Evolutionary conservation across 2,329 filamentous ascomycete genomes (phyloP).

Genomic region (Colletotrichum sp.): DNA sequence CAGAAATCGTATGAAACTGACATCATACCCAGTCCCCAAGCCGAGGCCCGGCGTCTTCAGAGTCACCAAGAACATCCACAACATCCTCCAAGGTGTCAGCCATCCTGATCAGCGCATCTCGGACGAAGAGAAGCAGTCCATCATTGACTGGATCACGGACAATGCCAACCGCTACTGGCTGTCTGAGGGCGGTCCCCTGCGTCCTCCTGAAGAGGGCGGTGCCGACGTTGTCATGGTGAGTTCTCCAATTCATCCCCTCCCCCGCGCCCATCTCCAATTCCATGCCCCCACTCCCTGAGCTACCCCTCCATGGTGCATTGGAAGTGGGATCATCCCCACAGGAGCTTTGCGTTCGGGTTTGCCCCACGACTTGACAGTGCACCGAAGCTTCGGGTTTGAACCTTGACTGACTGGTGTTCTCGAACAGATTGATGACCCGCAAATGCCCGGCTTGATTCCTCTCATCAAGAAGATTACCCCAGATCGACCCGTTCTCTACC

Average conservation of each 20-base stretch:
- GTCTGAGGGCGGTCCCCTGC: slow-evolving; percentile 69
- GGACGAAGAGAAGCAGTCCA: slow-evolving; percentile 62
- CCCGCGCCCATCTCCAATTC: background rate
- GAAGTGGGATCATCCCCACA: slow-evolving; percentile 9
- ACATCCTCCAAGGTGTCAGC: slow-evolving; percentile 83
- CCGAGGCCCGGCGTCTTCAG: slow-evolving; percentile 81
- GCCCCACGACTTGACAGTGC: background rate
- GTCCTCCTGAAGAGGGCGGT: slow-evolving; percentile 69
- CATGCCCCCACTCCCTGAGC: background rate
- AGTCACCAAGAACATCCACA: slow-evolving; percentile 87
- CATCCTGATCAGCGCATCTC: slow-evolving; percentile 68
- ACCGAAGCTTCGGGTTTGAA: background rate
- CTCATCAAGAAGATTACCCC: slow-evolving; percentile 75
- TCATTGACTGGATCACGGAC: slow-evolving; percentile 74
- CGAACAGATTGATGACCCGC: slow-evolving; percentile 75
- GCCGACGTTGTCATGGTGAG: slow-evolving; percentile 74
- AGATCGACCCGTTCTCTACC: slow-evolving; percentile 77
- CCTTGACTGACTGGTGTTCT: background rate
- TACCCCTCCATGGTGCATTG: slow-evolving; percentile 17
- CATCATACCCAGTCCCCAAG: slow-evolving; percentile 65
- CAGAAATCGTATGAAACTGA: slow-evolving; percentile 11
- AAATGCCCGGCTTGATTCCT: slow-evolving; percentile 81
- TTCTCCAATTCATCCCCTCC: background rate
- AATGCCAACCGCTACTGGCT: slow-evolving; percentile 82
- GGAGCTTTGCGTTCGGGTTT: background rate